Conservation (phyloP, 495 filamentous ascomycete genomes). For the Trichoderma erinaceum region DNA sequence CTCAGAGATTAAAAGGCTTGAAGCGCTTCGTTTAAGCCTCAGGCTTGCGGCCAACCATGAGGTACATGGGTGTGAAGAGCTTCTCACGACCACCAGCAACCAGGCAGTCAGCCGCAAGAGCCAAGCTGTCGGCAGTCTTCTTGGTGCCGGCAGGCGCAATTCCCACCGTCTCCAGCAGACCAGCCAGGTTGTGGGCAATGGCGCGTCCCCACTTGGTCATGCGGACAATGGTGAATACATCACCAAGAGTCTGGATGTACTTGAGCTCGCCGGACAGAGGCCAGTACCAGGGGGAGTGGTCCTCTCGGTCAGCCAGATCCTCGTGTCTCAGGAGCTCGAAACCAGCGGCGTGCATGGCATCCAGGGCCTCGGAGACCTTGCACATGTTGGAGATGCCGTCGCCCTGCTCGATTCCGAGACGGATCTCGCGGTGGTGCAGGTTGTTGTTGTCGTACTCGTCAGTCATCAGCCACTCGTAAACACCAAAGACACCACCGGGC, state of each 20-base stretch:
- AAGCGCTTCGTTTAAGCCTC: slow-evolving; percentile 24
- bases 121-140: slow-evolving; percentile 91
- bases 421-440: slow-evolving; percentile 79
- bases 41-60: slow-evolving; percentile 97
- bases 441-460: slow-evolving; percentile 90
- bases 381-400: slow-evolving; percentile 98
- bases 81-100: slow-evolving; percentile 88
- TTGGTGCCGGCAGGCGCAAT: slow-evolving; percentile 80
- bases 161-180: slow-evolving; percentile 65
- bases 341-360: slow-evolving; percentile 81
- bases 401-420: slow-evolving; percentile 92
- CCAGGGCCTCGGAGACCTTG: slow-evolving; percentile 71
- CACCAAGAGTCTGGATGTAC: slow-evolving; percentile 72
- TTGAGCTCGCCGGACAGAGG: slow-evolving; percentile 73
- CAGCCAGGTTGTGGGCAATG: slow-evolving; percentile 72
- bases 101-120: slow-evolving; percentile 74
- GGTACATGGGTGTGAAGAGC: slow-evolving; percentile 97
- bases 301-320: slow-evolving; percentile 78
- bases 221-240: slow-evolving; percentile 76
- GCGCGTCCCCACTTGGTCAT: slow-evolving; percentile 85
- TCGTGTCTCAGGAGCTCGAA: slow-evolving; percentile 83
- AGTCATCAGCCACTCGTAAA: slow-evolving; percentile 99
- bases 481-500: slow-evolving; percentile 92
- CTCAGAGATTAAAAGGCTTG: too few species aligned
- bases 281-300: slow-evolving; percentile 90